Evolutionary conservation across 2,329 filamentous ascomycete genomes (phyloP).

Genomic region (Hypoxylon sp.): DNA sequence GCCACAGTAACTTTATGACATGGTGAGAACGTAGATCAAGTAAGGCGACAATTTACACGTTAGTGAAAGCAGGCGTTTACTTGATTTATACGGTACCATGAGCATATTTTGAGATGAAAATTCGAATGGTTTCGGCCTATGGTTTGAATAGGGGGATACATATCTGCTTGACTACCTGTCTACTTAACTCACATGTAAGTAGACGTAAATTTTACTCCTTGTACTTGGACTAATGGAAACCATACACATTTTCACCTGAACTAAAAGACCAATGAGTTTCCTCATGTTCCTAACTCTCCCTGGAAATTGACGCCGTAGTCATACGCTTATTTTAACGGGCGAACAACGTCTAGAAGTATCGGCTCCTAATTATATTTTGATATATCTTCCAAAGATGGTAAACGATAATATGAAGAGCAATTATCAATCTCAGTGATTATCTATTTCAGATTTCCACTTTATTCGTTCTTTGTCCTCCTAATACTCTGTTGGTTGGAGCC

Average conservation of each 20-base stretch:
- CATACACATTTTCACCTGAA: neutral
- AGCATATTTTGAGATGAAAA: neutral
- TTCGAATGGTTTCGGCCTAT: neutral
- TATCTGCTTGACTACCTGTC: no score
- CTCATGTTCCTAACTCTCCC: neutral
- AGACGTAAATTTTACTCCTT: no score
- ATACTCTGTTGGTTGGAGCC: neutral
- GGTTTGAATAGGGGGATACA: no score
- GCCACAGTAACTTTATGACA: constrained; percentile 31
- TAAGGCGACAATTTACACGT: no score
- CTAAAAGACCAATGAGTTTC: neutral
- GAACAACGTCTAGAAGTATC: neutral
- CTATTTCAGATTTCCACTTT: no score
- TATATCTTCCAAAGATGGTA: neutral
- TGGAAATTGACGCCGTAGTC: neutral
- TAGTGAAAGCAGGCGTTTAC: no score
- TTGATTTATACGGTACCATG: neutral
- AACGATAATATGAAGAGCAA: neutral
- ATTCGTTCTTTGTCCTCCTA: neutral
- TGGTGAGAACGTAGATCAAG: neutral
- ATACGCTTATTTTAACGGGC: neutral
- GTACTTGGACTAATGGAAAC: neutral
- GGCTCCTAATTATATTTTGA: neutral
- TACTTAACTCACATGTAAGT: no score
- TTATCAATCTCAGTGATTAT: neutral